Base-by-base conservation (phyloP, 2,329 filamentous ascomycete genomes). In the Dichotomopilus funicola region DNA sequence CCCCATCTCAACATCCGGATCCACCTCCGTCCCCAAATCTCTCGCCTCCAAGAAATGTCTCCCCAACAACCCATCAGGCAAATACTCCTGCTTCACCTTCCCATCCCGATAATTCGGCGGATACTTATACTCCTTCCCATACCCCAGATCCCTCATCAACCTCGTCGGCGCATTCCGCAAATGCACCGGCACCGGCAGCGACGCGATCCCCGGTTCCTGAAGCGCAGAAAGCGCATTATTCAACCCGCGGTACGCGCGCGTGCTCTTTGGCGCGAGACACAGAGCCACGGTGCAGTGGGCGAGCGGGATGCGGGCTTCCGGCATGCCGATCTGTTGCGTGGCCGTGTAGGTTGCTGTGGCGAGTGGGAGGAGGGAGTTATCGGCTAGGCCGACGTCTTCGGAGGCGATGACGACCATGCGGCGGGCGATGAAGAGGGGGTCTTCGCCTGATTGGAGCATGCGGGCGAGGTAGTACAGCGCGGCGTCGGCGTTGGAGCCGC, bases 381-480 rank as follows among this genome's bases (percentile, higher is more conserved):
- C 91, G 4, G 92, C 94, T 0, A 97, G 75, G 0, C 92, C 94
- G 41, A 97, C 83, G 66, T 99, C 94, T 70, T 99, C 94, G 1
- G 88, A 94, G 0, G 94, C 92, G 51, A 97, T 91, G 10, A 97
- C 91, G 6, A 99, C 87, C 78, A 99, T 89, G 37, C 94, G 86
- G 1, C 94, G 84, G 5, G 94, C 92, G 54, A 99, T 86, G 71
- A 92, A 97, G 0, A 96, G 77, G 0, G 92, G 89, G 65, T 97
- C 94, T 71, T 97, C 92, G 57, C 92, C 92, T 0, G 89, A 94
- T 66, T 95, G 88, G 5, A 99, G 82, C 94, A 99, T 99, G 38
- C 94, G 86, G 0, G 89, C 89, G 1, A 99, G 82, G 70, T 97
- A 99, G 74, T 97, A 99, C 1, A 99, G 79, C 0, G 92, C 81